Base-by-base conservation (phyloP, 306 rosid species). In the Medicago arabica region DNA sequence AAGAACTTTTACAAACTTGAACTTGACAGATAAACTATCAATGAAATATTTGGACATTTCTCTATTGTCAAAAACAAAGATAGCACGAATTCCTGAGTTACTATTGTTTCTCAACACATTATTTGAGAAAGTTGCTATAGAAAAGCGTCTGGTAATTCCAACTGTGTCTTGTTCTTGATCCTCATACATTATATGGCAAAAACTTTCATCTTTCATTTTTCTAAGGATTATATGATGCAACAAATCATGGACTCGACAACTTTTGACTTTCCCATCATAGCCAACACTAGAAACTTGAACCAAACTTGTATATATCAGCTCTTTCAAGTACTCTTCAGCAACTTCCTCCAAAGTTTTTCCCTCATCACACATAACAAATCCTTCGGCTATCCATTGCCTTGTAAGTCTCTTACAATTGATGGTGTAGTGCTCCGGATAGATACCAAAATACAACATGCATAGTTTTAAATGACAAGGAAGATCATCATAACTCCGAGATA, bases 361-460 rank as follows among this genome's bases (percentile, higher is more conserved):
- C 72, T 67, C 55, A 2, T 25, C 49, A 23, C 3, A 0, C 41
- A 12, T 36, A 2, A 77, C 44, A 41, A 82, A 76, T 3, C 78
- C 85, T 55, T 76, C 85, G 46, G 79, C 85, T 21, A 77, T 76
- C 85, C 82, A 82, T 51, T 71, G 74, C 13, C 71, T 25, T 0
- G 40, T 55, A 44, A 82, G 61, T 55, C 75, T 82, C 12, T 21
- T 17, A 5, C 69, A 21, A 0, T 31, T 61, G 39, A 76, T 72
- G 8, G 18, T 15, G 40, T 65, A 72, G 39, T 77, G 79, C 69
- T 66, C 75, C 8, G 85, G 85, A 57, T 76, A 82, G 2, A 82
- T 40, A 19, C 75, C 82, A 76, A 82, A 76, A 71, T 81, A 68
- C 39, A 76, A 12, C 47, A 78, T 62, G 14, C 77, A 71, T 38